Evolutionary conservation across 1,284 basidiomycete genomes (phyloP), one percentile per base, ranked within the genome.

Genomic region (Ceratobasidium sp.): DNA sequence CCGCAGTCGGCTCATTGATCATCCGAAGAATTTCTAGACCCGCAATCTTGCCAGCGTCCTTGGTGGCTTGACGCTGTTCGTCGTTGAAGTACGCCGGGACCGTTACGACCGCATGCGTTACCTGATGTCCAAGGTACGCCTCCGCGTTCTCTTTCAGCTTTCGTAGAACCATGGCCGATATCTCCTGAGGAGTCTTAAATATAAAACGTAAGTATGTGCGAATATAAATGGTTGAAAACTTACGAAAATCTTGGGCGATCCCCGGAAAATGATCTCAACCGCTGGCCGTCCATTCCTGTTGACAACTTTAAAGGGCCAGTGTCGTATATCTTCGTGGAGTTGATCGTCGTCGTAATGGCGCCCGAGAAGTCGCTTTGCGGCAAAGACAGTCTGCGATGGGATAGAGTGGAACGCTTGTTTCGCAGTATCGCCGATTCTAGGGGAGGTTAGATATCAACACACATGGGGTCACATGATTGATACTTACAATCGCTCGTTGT

Each of bases 21-120:
- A 88, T 88, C 78, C 87, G 87, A 82, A 88, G 85, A 50, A 88
- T 87, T 83, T 87, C 87, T 74, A 88, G 84, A 77, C 87, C 87
- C 50, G 87, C 84, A 80, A 88, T 88, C 77, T 85, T 80, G 83
- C 87, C 87, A 78, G 87, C 87, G 80, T 88, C 87, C 85, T 88
- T 88, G 83, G 87, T 88, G 54, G 87, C 87, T 82, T 88, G 87
- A 75, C 87, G 86, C 84, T 88, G 87, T 66, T 87, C 87, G 85
- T 88, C 87, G 85, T 88, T 88, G 87, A 90, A 90, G 89, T 90
- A 89, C 82, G 88, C 87, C 48, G 83, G 83, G 77, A 84, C 83
- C 62, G 86, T 86, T 82, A 89, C 85, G 80, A 89, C 88, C 81
- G 89, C 89, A 83, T 90, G 87, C 82, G 86, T 86, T 56, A 56